phyloP scores from a whole-genome alignment of 257 asterid species.

The Catharanthus roseus region DNA sequence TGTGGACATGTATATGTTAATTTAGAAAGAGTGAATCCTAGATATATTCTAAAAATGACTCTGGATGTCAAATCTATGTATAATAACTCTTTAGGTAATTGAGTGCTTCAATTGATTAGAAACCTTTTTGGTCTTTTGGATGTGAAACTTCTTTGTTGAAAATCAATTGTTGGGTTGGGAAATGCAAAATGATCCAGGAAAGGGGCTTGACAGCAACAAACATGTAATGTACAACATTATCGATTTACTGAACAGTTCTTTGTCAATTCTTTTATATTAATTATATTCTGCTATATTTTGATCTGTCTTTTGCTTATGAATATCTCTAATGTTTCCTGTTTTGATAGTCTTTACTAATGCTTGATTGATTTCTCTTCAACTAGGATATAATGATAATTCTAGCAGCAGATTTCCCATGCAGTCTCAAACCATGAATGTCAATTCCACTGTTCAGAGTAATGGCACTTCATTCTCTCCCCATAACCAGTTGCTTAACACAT shows the following conservation, averaged over 20 bases:
- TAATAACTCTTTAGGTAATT: not conserved
- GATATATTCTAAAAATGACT: not conserved
- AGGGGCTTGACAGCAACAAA: not conserved
- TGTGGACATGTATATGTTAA: not conserved
- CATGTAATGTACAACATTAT: not conserved
- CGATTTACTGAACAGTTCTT: not conserved
- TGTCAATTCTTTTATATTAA: not conserved
- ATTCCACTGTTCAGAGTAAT: constrained; percentile 36
- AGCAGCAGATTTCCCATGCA: constrained; percentile 45
- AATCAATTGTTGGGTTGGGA: not conserved
- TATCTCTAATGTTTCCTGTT: not conserved
- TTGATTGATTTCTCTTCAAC: constrained; percentile 15
- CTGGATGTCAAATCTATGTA: not conserved
- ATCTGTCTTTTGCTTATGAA: not conserved
- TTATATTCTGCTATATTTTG: not conserved
- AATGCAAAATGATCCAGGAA: not conserved
- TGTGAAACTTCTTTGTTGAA: not conserved
- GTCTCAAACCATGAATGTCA: constrained; percentile 52
- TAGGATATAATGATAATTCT: constrained; percentile 52
- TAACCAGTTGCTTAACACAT: constrained; percentile 37
- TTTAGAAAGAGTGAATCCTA: not conserved
- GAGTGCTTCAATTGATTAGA: not conserved
- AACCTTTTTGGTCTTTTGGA: not conserved
- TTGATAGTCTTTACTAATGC: constrained; percentile 4
- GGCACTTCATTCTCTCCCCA: constrained; percentile 43